A percentile compares a stretch with the other conserved stretches of the same genome.
These are phyloP conservation scores for Cryphonectria nitschkei DNA, from an alignment of 2,329 filamentous ascomycete species.

Conservation along the genomic window DNA sequence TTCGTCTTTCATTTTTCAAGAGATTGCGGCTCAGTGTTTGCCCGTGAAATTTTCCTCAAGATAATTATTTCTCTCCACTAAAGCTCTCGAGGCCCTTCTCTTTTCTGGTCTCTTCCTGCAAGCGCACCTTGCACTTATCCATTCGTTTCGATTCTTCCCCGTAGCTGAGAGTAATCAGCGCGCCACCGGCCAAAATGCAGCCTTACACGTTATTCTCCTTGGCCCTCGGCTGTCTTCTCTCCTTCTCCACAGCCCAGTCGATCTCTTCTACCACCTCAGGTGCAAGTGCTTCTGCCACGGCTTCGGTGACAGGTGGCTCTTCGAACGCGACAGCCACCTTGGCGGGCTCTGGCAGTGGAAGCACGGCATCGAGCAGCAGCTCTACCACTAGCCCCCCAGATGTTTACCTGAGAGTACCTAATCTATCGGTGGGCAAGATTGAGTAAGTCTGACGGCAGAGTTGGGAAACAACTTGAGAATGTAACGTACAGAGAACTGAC, in stretches of 20 bases:
- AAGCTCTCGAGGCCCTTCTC: neutral
- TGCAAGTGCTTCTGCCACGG: constrained; percentile 17
- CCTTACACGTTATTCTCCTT: constrained; percentile 32
- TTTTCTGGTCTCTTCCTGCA: neutral
- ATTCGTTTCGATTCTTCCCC: neutral
- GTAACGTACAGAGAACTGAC: neutral
- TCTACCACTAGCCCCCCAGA: constrained; percentile 51
- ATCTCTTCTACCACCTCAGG: constrained; percentile 31
- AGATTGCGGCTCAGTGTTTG: no score
- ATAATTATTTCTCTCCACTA: neutral
- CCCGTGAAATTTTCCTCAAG: no score
- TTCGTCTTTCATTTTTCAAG: neutral
- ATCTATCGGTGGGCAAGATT: constrained; percentile 61
- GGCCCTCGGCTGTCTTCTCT: constrained; percentile 38
- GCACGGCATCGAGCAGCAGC: constrained; percentile 29
- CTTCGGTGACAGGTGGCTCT: constrained; percentile 21
- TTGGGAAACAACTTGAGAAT: no score
- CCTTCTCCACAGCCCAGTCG: constrained; percentile 39
- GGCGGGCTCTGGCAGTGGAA: constrained; percentile 31
- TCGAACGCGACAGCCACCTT: constrained; percentile 31
- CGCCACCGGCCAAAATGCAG: constrained; percentile 30
- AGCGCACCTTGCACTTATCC: neutral
- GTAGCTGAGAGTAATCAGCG: neutral
- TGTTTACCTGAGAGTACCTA: constrained; percentile 60
- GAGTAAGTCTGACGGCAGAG: constrained; percentile 39